Conservation (phyloP, 140 eudicot genomes). For the Senecio squalidus region DNA sequence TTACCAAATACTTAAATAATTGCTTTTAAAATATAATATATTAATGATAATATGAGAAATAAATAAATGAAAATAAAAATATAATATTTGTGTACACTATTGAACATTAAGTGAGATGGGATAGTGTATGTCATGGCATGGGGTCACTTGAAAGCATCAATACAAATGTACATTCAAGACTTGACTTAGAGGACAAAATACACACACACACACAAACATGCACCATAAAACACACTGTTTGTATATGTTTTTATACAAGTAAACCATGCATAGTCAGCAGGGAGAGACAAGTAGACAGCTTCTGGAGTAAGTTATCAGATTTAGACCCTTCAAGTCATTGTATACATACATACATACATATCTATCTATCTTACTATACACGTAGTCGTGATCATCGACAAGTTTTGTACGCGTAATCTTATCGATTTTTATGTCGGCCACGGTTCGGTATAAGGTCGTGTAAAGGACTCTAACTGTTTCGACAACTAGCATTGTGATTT, state of each 20-base stretch:
- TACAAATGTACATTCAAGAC: slow-evolving; percentile 17
- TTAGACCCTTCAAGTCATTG: slow-evolving; percentile 10
- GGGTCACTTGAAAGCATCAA: slow-evolving; percentile 4
- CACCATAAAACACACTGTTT: slow-evolving; percentile 17
- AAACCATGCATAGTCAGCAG: neutral
- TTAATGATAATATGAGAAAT: too few species aligned
- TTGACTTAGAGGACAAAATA: slow-evolving; percentile 10
- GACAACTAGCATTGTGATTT: too few species aligned
- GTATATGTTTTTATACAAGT: slow-evolving; percentile 5
- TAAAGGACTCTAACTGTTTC: too few species aligned
- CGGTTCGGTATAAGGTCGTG: neutral
- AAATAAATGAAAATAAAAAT: neutral
- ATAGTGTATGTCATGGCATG: slow-evolving; percentile 6
- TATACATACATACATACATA: neutral
- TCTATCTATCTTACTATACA: neutral
- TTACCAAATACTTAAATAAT: too few species aligned
- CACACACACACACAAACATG: slow-evolving; percentile 14
- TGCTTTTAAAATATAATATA: too few species aligned
- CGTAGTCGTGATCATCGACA: slow-evolving; percentile 13
- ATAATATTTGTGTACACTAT: neutral
- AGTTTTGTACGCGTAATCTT: neutral
- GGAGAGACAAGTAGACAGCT: slow-evolving; percentile 33
- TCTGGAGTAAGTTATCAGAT: slow-evolving; percentile 29
- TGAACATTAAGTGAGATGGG: slow-evolving; percentile 7
- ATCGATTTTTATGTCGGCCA: neutral